Conservation (phyloP, 331 rosid genomes). For the Quercus tomentella region DNA sequence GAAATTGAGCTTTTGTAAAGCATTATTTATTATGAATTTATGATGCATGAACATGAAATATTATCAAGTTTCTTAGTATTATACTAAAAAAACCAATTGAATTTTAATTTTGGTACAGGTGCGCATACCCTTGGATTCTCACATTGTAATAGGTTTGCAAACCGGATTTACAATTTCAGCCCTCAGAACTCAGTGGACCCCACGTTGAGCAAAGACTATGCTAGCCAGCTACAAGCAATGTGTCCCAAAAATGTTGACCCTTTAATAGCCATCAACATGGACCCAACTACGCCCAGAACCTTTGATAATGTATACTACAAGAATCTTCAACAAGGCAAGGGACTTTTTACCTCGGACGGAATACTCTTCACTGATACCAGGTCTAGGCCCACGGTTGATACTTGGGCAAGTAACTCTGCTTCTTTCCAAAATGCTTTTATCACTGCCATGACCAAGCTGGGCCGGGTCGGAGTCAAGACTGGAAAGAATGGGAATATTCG, state of each 20-base stretch:
- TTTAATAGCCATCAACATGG: slow-evolving; percentile 80
- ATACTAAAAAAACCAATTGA: not conserved
- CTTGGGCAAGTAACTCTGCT: slow-evolving; percentile 44
- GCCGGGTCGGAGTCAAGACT: slow-evolving; percentile 79
- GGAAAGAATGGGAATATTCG: slow-evolving; percentile 69
- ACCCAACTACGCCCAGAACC: slow-evolving; percentile 59
- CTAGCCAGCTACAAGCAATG: slow-evolving; percentile 40
- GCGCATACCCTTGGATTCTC: slow-evolving; percentile 94
- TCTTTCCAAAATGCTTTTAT: slow-evolving; percentile 54
- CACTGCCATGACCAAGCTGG: slow-evolving; percentile 79
- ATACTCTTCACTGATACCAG: slow-evolving; percentile 56
- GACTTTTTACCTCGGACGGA: slow-evolving; percentile 82
- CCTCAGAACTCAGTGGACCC: slow-evolving; percentile 45
- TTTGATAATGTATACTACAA: slow-evolving; percentile 70
- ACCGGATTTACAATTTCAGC: slow-evolving; percentile 59
- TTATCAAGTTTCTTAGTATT: too few species aligned
- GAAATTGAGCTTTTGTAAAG: not conserved
- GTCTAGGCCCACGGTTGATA: slow-evolving; percentile 50
- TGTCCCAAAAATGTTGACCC: slow-evolving; percentile 80
- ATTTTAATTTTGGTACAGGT: slow-evolving; percentile 31
- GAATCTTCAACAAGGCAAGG: slow-evolving; percentile 70
- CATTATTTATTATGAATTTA: not conserved
- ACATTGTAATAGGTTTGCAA: slow-evolving; percentile 53
- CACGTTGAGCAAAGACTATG: slow-evolving; percentile 40
- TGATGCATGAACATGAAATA: not conserved